Percentiles rank a stretch among this genome's conserved stretches.
Conservation (phyloP, 192 early-diverging fungal genomes). For the Chytriomyces sp. region DNA sequence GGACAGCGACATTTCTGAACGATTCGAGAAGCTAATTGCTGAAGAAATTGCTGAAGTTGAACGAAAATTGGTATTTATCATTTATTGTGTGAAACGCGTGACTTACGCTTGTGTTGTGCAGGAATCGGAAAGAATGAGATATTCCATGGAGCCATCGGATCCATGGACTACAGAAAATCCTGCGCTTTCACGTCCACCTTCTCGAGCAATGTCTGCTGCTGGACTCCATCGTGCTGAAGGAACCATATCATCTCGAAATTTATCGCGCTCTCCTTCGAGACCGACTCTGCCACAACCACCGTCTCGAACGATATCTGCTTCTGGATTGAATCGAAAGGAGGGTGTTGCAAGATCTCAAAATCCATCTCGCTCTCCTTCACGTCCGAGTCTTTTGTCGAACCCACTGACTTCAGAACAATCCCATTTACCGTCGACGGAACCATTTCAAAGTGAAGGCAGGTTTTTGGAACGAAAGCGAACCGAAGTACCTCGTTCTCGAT, state of each 20-base stretch:
- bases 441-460: background rate
- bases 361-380: background rate
- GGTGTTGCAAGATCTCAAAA: background rate
- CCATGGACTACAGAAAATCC: background rate
- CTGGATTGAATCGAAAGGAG: background rate
- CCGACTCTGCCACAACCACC: background rate
- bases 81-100: background rate
- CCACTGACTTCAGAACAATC: background rate
- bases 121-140: background rate
- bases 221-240: background rate
- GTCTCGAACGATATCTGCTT: background rate
- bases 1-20: slow-evolving; percentile 14
- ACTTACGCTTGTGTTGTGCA: background rate
- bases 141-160: background rate
- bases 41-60: slow-evolving; percentile 29
- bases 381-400: background rate
- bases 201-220: background rate
- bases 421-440: background rate
- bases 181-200: background rate
- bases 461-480: background rate
- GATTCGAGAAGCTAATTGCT: slow-evolving; percentile 22
- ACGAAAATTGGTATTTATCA: background rate
- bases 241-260: background rate
- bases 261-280: background rate
- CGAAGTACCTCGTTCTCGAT: background rate